Conservation (phyloP, 2,329 filamentous ascomycete species). For the Fusarium sp. region DNA sequence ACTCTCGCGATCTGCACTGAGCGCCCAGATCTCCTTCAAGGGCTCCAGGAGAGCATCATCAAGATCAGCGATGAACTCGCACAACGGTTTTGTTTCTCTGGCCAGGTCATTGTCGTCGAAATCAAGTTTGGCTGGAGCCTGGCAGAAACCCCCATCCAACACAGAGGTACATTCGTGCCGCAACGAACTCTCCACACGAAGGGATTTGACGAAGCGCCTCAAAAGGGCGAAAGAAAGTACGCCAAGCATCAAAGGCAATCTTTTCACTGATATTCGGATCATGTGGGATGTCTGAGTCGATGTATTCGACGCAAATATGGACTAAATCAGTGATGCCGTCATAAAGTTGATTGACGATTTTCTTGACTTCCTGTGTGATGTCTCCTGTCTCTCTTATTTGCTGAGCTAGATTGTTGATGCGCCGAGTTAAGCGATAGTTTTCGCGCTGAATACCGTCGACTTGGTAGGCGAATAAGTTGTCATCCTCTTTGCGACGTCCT, state of each 20-base stretch:
- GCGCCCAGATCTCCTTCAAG: not conserved
- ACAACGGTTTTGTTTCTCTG: rapidly evolving
- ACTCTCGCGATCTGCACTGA: not conserved
- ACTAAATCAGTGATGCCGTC: not conserved
- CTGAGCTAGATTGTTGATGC: not conserved
- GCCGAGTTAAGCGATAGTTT: not conserved
- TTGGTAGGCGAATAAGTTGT: not conserved
- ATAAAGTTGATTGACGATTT: not conserved
- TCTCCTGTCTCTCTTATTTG: not conserved
- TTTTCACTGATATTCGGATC: no score
- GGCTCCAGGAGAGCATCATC: not conserved
- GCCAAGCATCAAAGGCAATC: not conserved
- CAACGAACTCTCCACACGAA: not conserved
- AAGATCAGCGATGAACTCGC: not conserved
- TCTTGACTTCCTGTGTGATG: not conserved
- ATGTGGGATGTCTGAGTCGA: not conserved
- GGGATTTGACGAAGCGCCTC: not conserved
- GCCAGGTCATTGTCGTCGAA: rapidly evolving
- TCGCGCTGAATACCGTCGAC: not conserved
- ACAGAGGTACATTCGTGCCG: not conserved
- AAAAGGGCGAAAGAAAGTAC: not conserved
- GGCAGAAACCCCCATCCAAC: not conserved
- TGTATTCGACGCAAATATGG: not conserved
- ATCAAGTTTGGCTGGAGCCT: not conserved
- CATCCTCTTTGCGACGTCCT: not conserved